A percentile compares a stretch with the other conserved stretches of the same genome.
phyloP scores from a whole-genome alignment of 805 yeast genomes.

The Diddensiella caesifluorescens region DNA sequence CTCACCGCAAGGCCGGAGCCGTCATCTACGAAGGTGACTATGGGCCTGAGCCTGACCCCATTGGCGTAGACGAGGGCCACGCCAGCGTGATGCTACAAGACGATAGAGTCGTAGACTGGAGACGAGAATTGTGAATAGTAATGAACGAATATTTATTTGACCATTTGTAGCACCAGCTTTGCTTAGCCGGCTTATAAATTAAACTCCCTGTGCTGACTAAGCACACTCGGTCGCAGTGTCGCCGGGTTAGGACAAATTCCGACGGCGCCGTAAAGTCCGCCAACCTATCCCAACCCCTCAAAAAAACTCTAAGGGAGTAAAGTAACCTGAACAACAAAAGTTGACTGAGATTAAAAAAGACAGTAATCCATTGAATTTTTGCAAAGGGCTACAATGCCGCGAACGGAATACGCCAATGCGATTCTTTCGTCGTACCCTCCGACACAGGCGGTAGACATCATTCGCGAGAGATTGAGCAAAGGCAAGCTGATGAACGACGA shows the following conservation, averaged over 20 bases:
- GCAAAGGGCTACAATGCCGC: background rate
- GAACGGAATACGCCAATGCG: conserved; percentile 34
- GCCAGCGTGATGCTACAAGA: conserved; percentile 7
- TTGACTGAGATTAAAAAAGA: too few relatives aligned
- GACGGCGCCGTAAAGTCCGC: too few relatives aligned
- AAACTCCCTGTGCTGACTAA: too few relatives aligned
- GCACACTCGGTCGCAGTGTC: too few relatives aligned
- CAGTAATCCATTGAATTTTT: too few relatives aligned
- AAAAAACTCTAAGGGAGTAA: too few relatives aligned
- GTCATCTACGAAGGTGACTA: conserved; percentile 92
- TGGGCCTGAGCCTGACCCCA: conserved; percentile 64
- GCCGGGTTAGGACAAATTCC: too few relatives aligned
- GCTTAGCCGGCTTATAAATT: too few relatives aligned
- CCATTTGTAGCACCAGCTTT: too few relatives aligned
- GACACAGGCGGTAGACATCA: conserved; percentile 52
- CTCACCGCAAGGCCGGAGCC: conserved; percentile 84
- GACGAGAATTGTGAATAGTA: conserved; percentile 9
- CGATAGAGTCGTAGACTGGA: conserved; percentile 7
- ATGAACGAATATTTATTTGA: too few relatives aligned
- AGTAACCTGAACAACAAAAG: too few relatives aligned
- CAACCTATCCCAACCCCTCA: too few relatives aligned
- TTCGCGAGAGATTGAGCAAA: conserved; percentile 51
- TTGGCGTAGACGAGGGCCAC: conserved; percentile 27
- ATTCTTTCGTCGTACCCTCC: conserved; percentile 47
- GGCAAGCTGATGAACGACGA: conserved; percentile 54